phyloP scores from a whole-genome alignment of 2,329 filamentous ascomycete species.

The Aspergillus caelatus region DNA sequence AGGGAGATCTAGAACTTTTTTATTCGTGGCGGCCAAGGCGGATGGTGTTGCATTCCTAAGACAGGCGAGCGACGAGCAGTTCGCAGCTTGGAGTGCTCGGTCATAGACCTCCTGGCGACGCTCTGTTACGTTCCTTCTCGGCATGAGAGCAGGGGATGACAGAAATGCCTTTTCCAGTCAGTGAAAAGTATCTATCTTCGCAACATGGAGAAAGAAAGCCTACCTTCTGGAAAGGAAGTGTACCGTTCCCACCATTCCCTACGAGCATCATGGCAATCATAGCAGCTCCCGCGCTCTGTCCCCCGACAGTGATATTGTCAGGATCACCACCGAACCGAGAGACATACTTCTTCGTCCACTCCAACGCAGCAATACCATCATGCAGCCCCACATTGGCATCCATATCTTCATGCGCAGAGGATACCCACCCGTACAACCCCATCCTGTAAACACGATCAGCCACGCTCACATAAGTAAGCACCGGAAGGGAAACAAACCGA shows the following conservation, averaged over 20 bases:
- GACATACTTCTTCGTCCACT: conserved; percentile 9
- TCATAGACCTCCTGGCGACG: not conserved
- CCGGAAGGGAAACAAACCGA: not conserved
- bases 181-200: not conserved
- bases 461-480: not conserved
- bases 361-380: conserved; percentile 5
- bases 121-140: not conserved
- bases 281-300: conserved; percentile 4
- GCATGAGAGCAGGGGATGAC: not conserved
- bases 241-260: not conserved
- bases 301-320: not conserved
- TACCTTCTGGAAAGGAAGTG: not conserved
- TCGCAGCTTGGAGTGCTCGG: not conserved
- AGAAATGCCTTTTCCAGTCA: not conserved
- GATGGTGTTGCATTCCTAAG: not conserved
- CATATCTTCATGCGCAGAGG: not conserved
- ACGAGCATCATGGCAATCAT: conserved; percentile 5
- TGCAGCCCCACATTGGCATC: conserved; percentile 8
- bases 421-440: not conserved
- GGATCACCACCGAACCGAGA: conserved; percentile 7
- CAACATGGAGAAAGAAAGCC: not conserved
- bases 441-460: not conserved
- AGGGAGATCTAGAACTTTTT: not conserved
- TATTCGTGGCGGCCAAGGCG: not conserved
- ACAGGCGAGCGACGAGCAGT: not conserved